These are phyloP conservation scores for Fomitopsis serialis DNA, from an alignment of 768 basidiomycete species.

Conservation along the genomic window DNA sequence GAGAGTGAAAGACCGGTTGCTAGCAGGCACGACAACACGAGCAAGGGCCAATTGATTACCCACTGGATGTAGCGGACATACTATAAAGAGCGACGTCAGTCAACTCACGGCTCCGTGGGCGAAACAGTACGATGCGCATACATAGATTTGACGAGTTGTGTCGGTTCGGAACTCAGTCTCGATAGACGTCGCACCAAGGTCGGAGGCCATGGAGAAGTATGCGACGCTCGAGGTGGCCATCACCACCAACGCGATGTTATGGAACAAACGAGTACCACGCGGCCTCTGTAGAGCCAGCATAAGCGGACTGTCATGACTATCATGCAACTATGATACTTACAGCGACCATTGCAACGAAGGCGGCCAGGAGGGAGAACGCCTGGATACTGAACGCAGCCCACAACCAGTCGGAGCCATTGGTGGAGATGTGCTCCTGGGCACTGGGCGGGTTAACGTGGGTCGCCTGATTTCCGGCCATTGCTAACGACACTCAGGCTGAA, in stretches of 20 bases:
- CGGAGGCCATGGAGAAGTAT: conserved; percentile 54
- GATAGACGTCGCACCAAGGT: conserved; percentile 44
- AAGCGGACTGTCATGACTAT: background rate
- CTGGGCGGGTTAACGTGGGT: conserved; percentile 24
- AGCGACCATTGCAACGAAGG: conserved; percentile 31
- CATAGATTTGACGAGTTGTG: conserved; percentile 35
- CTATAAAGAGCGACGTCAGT: conserved; percentile 17
- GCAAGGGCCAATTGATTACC: conserved; percentile 50
- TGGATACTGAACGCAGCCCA: conserved; percentile 50
- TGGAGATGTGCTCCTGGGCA: conserved; percentile 32
- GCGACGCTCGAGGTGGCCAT: conserved; percentile 41
- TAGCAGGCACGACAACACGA: conserved; percentile 42
- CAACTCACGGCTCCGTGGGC: background rate
- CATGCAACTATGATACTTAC: conserved; percentile 8
- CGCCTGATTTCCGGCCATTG: conserved; percentile 20
- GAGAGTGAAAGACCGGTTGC: conserved; percentile 43
- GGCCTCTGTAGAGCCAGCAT: conserved; percentile 22
- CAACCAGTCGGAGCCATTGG: conserved; percentile 41
- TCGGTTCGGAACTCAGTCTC: conserved; percentile 34
- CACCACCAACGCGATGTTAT: conserved; percentile 42
- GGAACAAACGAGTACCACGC: conserved; percentile 41
- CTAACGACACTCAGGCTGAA: background rate
- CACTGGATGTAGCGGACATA: conserved; percentile 52
- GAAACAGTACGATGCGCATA: conserved; percentile 21
- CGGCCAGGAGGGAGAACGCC: conserved; percentile 30